These are phyloP conservation scores for Ophiostoma angusticollis DNA, from an alignment of 2,329 filamentous ascomycete genomes.

Conservation along the genomic window DNA sequence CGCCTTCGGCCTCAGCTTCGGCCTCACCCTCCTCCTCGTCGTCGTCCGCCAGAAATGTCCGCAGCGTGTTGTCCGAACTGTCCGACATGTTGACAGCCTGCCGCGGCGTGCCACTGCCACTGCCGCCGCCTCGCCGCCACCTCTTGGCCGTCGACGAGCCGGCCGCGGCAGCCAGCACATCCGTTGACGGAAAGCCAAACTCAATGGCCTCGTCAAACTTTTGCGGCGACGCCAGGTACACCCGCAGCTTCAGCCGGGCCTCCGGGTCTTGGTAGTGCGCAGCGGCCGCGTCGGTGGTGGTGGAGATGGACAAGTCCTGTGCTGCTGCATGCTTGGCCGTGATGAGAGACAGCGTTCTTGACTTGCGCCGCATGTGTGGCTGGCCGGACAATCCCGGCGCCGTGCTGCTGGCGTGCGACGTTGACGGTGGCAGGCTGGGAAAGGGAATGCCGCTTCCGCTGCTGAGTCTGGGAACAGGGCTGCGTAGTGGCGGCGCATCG, in stretches of 20 bases:
- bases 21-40: slow-evolving; percentile 20
- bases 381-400: no score
- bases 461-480: slow-evolving; percentile 9
- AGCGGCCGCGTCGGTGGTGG: slow-evolving; percentile 58
- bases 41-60: slow-evolving; percentile 2
- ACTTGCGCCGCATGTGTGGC: slow-evolving; percentile 36
- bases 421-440: slow-evolving; percentile 9
- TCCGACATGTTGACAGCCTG: no score
- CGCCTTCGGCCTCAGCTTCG: slow-evolving; percentile 22
- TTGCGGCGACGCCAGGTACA: slow-evolving; percentile 77
- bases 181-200: slow-evolving; percentile 71
- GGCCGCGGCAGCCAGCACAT: slow-evolving; percentile 21
- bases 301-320: slow-evolving; percentile 32
- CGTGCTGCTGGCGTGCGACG: no score
- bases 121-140: no score
- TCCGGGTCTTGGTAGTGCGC: slow-evolving; percentile 86
- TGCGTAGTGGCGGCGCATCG: slow-evolving; percentile 10
- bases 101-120: neutral
- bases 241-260: slow-evolving; percentile 70
- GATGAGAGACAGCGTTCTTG: slow-evolving; percentile 42
- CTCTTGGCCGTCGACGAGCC: slow-evolving; percentile 16
- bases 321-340: slow-evolving; percentile 34
- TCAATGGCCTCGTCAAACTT: slow-evolving; percentile 94
- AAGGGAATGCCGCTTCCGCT: slow-evolving; percentile 18
- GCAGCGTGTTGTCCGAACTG: neutral